Conservation (phyloP, 2,329 filamentous ascomycete species). For the Lachnum nothofagi region DNA sequence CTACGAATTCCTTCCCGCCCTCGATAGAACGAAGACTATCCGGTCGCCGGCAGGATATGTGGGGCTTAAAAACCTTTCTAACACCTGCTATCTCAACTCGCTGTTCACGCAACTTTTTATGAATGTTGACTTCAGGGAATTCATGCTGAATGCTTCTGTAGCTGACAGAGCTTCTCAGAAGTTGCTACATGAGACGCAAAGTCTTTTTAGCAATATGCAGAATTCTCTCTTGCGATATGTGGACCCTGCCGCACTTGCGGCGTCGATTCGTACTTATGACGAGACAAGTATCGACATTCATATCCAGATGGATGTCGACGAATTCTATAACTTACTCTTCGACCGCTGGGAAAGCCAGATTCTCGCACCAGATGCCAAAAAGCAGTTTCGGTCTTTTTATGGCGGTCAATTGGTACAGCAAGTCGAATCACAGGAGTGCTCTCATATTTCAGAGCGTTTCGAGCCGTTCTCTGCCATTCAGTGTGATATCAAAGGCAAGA, state of each 20-base stretch:
- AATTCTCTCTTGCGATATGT: constrained; percentile 69
- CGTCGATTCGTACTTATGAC: constrained; percentile 75
- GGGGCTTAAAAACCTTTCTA: constrained; percentile 87
- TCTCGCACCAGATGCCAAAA: constrained; percentile 60
- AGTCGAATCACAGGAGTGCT: constrained; percentile 89
- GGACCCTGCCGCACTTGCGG: constrained; percentile 68
- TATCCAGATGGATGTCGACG: constrained; percentile 95
- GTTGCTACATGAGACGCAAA: constrained; percentile 72
- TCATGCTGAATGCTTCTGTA: constrained; percentile 65
- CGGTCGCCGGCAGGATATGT: constrained; percentile 74
- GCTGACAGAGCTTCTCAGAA: constrained; percentile 51
- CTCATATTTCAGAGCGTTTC: constrained; percentile 83
- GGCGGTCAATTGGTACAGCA: constrained; percentile 90
- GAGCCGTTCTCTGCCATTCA: constrained; percentile 94
- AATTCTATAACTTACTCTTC: constrained; percentile 92
- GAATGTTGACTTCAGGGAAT: constrained; percentile 81
- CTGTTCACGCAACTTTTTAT: constrained; percentile 92
- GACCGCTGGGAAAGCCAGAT: constrained; percentile 87
- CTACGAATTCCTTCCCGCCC: constrained; percentile 55
- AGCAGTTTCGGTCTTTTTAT: constrained; percentile 74
- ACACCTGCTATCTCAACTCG: constrained; percentile 97
- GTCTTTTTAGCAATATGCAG: constrained; percentile 81
- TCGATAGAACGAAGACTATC: constrained; percentile 64
- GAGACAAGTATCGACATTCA: constrained; percentile 77
- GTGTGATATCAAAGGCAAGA: constrained; percentile 92